Evolutionary conservation across 164 flowering plant species (phyloP), one percentile per base, ranked within the genome.

Genomic region (Stephania cephalantha): DNA sequence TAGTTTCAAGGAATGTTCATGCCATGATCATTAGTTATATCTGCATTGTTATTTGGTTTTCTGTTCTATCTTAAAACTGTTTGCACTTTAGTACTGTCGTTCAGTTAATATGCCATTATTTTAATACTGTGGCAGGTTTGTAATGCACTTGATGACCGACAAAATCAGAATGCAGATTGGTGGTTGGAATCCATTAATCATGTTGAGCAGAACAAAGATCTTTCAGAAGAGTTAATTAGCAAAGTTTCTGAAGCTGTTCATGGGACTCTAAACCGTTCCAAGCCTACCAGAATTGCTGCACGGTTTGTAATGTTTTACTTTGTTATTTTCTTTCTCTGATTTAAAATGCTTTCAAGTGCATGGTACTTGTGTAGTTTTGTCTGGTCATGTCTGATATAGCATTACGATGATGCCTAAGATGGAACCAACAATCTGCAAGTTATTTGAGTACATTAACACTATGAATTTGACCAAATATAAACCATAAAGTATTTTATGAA

Each of bases 181-280:
- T 95, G 99, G 99, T 78, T 93, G 79, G 90, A 92, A 72, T 88
- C 90, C 61, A 89, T 95, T 76, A 80, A 87, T 78, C 78, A 75
- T 69, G 81, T 88, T 76, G 90, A 92, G 74, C 84, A 87, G 74
- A 84, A 82, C 30, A 81, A 82, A 42, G 90, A 85, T 20, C 76
- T 84, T 79, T 85, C 88, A 18, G 71, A 48, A 76, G 92, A 90
- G 58, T 76, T 93, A 76, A 81, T 87, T 9, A 79, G 86, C 80
- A 93, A 90, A 86, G 83, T 93, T 74, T 86, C 80, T 75, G 97
- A 93, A 46, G 90, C 95, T 78, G 78, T 92, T 46, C 81, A 87
- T 50, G 86, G 87, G 69, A 78, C 82, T 72, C 68, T 78, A 68
- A 87, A 81, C 73, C 84, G 78, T 81, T 80, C 88, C 17, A 85